Conservation (phyloP, 1,139 yeast species). For the Hemisphaericaspora xylofermentans region DNA sequence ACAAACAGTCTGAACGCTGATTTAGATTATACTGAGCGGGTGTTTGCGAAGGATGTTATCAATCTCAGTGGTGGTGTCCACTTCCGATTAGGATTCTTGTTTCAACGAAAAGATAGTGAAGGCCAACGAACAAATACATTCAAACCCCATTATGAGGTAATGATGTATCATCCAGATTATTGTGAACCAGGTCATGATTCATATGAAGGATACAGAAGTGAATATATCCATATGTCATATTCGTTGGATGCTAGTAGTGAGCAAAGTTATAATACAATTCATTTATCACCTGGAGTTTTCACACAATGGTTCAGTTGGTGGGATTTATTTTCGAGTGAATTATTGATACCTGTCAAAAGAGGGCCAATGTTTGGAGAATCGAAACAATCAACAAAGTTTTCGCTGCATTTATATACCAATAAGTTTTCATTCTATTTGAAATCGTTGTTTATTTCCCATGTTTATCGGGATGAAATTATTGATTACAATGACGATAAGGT, state of each 20-base stretch:
- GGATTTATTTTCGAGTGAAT: conserved; percentile 43
- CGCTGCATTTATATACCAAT: conserved; percentile 42
- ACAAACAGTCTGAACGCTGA: conserved; percentile 9
- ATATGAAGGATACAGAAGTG: conserved; percentile 40
- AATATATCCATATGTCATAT: conserved; percentile 43
- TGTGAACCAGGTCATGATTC: conserved; percentile 45
- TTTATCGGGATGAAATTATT: conserved; percentile 31
- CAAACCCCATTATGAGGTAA: conserved; percentile 70
- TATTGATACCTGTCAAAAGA: conserved; percentile 41
- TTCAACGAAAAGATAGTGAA: conserved; percentile 47
- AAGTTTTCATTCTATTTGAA: conserved; percentile 41
- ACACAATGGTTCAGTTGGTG: conserved; percentile 46
- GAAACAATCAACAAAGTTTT: conserved; percentile 37
- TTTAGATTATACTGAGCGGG: conserved; percentile 16
- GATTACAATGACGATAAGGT: conserved; percentile 24
- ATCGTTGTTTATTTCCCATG: conserved; percentile 42
- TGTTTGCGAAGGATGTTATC: conserved; percentile 53
- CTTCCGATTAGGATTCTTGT: conserved; percentile 56
- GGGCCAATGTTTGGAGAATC: conserved; percentile 42
- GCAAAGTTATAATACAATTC: conserved; percentile 42
- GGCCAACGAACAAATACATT: conserved; percentile 52
- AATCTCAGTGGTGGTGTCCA: conserved; percentile 60
- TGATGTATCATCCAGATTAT: conserved; percentile 61
- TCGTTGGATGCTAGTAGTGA: conserved; percentile 55
- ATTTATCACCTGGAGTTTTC: conserved; percentile 41